Conservation (phyloP, 2,329 filamentous ascomycete species). For the Rutstroemia sydowiana region DNA sequence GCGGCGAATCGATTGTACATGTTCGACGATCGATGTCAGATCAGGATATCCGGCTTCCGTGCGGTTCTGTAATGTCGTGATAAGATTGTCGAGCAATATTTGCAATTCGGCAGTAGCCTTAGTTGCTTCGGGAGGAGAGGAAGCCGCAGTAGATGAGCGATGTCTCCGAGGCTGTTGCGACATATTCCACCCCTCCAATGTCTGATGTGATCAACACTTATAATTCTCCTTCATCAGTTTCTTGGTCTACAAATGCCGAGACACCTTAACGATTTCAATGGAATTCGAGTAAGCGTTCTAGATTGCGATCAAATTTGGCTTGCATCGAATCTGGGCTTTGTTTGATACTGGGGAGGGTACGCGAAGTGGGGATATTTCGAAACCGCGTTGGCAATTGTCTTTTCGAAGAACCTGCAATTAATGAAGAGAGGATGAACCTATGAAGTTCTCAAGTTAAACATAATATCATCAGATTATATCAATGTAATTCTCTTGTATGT, state of each 20-base stretch:
- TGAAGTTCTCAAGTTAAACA: too few species aligned
- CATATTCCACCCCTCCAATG: conserved; percentile 36
- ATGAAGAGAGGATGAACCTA: background rate
- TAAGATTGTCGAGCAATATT: conserved; percentile 41
- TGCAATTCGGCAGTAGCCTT: conserved; percentile 55
- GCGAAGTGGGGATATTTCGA: conserved; percentile 10
- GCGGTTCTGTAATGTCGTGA: conserved; percentile 28
- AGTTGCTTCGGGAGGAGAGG: conserved; percentile 45
- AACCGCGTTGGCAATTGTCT: background rate
- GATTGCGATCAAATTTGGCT: conserved; percentile 1
- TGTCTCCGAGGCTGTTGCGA: conserved; percentile 48
- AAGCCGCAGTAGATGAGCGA: conserved; percentile 57
- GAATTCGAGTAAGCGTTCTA: too few species aligned
- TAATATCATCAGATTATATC: background rate
- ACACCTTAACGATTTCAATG: too few species aligned
- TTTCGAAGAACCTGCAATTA: background rate
- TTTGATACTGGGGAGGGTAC: conserved; percentile 7
- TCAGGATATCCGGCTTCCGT: conserved; percentile 25
- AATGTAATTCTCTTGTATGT: background rate
- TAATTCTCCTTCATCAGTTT: conserved; percentile 22
- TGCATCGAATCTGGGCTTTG: conserved; percentile 18
- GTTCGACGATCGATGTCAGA: conserved; percentile 28
- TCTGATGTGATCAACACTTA: conserved; percentile 17
- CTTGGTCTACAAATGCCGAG: too few species aligned
- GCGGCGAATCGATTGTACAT: conserved; percentile 25